phyloP scores from a whole-genome alignment of 306 rosid genomes.

The Medicago lupulina region DNA sequence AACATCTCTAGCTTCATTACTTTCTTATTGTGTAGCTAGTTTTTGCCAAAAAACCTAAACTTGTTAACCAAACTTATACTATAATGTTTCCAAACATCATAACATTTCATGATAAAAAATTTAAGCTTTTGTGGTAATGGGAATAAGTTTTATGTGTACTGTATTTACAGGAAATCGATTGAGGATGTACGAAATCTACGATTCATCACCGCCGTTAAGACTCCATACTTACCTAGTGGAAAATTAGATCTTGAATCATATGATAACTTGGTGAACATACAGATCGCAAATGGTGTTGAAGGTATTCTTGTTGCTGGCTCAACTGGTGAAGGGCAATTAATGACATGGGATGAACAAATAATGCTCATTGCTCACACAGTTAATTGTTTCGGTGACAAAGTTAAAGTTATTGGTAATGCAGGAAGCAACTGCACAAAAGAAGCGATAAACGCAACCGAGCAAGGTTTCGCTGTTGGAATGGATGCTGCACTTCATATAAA shows the following conservation, averaged over 20 bases:
- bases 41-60: no score
- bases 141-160: background rate
- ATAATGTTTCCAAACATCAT: no score
- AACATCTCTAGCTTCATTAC: no score
- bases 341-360: constrained; percentile 23
- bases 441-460: constrained; percentile 80
- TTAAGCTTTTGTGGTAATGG: constrained; percentile 39
- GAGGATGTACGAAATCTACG: constrained; percentile 69
- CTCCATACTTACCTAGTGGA: constrained; percentile 86
- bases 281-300: constrained; percentile 68
- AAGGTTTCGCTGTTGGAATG: constrained; percentile 92
- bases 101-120: no score
- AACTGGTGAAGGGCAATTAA: constrained; percentile 67
- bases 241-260: constrained; percentile 84
- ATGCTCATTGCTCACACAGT: constrained; percentile 42
- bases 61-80: no score
- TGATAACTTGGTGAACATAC: constrained; percentile 72
- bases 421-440: constrained; percentile 87
- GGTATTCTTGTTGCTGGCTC: constrained; percentile 88
- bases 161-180: constrained; percentile 64
- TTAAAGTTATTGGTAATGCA: constrained; percentile 77
- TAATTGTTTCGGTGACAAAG: constrained; percentile 74
- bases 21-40: no score
- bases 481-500: constrained; percentile 88
- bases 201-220: constrained; percentile 80